phyloP scores from a whole-genome alignment of 2,329 filamentous ascomycete genomes.

The Mycogone perniciosa region DNA sequence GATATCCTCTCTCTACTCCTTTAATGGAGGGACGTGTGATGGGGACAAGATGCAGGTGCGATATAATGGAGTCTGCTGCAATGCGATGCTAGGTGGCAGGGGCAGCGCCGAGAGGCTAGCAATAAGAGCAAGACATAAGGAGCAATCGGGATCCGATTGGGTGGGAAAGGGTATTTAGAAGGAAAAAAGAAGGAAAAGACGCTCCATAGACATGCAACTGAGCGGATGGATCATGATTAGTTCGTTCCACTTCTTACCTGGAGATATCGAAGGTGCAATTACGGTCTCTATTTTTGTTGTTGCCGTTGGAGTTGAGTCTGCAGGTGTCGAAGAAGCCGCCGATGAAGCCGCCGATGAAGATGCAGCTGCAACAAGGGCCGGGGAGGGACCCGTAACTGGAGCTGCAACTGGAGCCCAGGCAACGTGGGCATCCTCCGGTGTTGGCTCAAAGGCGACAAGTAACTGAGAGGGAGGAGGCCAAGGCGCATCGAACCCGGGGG shows the following conservation, averaged over 20 bases:
- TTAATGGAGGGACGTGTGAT: background rate
- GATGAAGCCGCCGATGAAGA: background rate
- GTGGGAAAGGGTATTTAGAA: background rate
- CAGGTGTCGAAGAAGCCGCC: background rate
- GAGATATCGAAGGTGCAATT: background rate
- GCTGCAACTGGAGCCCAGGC: background rate
- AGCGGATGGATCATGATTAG: no score
- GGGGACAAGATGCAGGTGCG: background rate
- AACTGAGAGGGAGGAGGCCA: constrained; percentile 8
- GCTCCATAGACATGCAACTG: background rate
- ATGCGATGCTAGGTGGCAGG: background rate
- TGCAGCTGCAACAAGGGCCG: background rate
- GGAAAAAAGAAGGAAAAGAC: background rate
- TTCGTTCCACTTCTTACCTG: background rate
- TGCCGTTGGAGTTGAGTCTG: background rate
- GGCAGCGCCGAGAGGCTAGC: background rate
- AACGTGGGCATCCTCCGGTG: background rate
- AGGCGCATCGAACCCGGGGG: constrained; percentile 3
- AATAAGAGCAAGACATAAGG: no score
- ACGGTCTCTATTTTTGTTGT: background rate
- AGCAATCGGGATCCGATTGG: no score
- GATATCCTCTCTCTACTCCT: background rate
- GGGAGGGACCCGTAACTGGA: background rate
- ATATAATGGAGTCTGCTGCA: background rate
- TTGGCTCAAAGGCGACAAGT: constrained; percentile 2